Evolutionary conservation across 108 stramenopile species (phyloP), one percentile per base, ranked within the genome.

Genomic region (Ochromonas danica): DNA sequence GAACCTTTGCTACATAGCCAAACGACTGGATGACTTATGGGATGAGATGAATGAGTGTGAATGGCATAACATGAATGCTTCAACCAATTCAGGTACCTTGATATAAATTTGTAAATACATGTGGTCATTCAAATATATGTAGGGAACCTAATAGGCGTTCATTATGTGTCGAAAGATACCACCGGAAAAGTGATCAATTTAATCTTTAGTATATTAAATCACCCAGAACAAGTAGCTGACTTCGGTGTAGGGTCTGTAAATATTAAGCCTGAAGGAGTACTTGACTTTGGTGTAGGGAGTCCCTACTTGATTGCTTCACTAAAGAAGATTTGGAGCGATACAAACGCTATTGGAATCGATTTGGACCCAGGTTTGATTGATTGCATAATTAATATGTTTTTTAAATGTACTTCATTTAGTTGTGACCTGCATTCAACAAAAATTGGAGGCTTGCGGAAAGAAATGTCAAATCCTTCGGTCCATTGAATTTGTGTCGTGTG

Each of bases 101-200:
- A 57, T 57, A 57, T 57, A 57, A 57, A 57, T 57, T 57, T 57
- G 51, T 57, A 57, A 57, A 57, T 57, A 57, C 51, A 57, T 57
- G 51, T 57, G 51, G 51, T 57, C 51, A 57, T 57, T 57, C 51
- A 57, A 57, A 57, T 57, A 57, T 57, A 57, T 57, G 51, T 57
- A 57, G 51, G 51, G 51, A 57, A 57, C 51, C 51, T 57, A 57
- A 57, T 57, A 57, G 51, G 51, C 51, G 51, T 57, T 57, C 51
- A 57, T 57, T 57, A 57, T 57, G 51, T 57, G 51, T 57, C 51
- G 51, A 57, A 57, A 57, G 51, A 57, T 57, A 57, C 51, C 51
- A 57, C 51, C 51, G 51, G 51, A 57, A 57, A 57, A 57, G 51
- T 57, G 51, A 57, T 57, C 51, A 57, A 57, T 57, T 57, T 57